A percentile compares a stretch with the other conserved stretches of the same genome.
These are phyloP conservation scores for Acacia concinna DNA, from an alignment of 331 rosid species.

Conservation along the genomic window DNA sequence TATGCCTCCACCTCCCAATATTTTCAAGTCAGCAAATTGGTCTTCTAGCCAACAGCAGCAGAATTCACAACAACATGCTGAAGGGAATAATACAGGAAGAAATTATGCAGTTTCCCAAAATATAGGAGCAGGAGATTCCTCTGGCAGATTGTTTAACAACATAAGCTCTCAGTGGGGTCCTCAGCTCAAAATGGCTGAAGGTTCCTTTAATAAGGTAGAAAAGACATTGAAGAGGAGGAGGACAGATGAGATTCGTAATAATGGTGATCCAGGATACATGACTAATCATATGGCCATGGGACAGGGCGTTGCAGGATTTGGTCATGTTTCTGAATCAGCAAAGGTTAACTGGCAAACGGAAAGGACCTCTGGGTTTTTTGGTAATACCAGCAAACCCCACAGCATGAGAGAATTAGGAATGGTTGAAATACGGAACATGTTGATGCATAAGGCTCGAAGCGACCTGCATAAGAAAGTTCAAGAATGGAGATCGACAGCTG, in stretches of 20 bases:
- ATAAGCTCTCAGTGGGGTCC: background rate
- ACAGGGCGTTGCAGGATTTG: slow-evolving; percentile 38
- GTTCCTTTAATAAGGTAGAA: slow-evolving; percentile 17
- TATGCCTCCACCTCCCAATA: slow-evolving; percentile 61
- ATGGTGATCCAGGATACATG: slow-evolving; percentile 35
- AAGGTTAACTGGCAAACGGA: slow-evolving; percentile 38
- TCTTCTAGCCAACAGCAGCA: slow-evolving; percentile 50
- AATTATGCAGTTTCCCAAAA: background rate
- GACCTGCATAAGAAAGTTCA: slow-evolving; percentile 46
- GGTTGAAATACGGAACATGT: slow-evolving; percentile 48
- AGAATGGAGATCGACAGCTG: slow-evolving; percentile 43
- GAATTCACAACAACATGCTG: slow-evolving; percentile 29
- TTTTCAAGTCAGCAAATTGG: slow-evolving; percentile 46
- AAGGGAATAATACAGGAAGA: too few species aligned
- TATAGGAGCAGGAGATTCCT: background rate
- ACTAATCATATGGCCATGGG: slow-evolving; percentile 37
- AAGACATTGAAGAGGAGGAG: slow-evolving; percentile 38
- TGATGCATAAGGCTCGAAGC: slow-evolving; percentile 40
- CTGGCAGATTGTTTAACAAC: background rate
- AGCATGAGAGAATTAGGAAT: slow-evolving; percentile 44
- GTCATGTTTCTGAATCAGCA: slow-evolving; percentile 32
- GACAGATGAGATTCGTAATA: slow-evolving; percentile 26
- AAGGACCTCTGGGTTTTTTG: slow-evolving; percentile 35
- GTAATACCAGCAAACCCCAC: slow-evolving; percentile 29
- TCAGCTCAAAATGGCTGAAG: background rate